Conservation (phyloP, 805 yeast species). For the Yarrowia sp. region DNA sequence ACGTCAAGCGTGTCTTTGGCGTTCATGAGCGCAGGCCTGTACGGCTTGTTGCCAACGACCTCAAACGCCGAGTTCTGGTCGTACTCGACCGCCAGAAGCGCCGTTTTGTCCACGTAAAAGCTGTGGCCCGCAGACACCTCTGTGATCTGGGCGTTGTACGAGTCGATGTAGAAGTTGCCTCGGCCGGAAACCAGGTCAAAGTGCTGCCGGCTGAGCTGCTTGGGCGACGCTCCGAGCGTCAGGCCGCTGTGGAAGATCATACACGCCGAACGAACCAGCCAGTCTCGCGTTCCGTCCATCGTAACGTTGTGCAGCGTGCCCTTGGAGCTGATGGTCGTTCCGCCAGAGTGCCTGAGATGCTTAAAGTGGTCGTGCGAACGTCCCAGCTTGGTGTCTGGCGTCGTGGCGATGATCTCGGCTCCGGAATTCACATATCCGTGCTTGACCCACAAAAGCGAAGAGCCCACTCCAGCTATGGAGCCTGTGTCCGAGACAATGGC, state of each 20-base stretch:
- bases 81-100: conserved; percentile 8
- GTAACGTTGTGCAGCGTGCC: conserved; percentile 10
- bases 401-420: conserved; percentile 4
- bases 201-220: background rate
- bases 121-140: conserved; percentile 1
- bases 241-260: conserved; percentile 5
- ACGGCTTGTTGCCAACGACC: background rate
- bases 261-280: conserved; percentile 1
- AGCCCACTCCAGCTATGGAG: conserved; percentile 16
- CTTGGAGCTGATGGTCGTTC: conserved; percentile 1
- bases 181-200: conserved; percentile 7
- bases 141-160: conserved; percentile 16
- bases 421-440: background rate
- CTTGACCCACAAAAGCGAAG: conserved; percentile 1
- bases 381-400: background rate
- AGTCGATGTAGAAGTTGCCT: conserved; percentile 18
- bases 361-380: background rate
- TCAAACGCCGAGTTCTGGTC: conserved; percentile 1
- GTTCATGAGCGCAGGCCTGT: background rate
- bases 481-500: conserved; percentile 5
- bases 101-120: conserved; percentile 1
- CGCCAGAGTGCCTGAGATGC: background rate
- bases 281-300: conserved; percentile 21
- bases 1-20: background rate
- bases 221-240: background rate